A percentile compares a stretch with the other conserved stretches of the same genome.
These are phyloP conservation scores for Eutypa lata DNA, from an alignment of 2,329 filamentous ascomycete species.

Conservation along the genomic window DNA sequence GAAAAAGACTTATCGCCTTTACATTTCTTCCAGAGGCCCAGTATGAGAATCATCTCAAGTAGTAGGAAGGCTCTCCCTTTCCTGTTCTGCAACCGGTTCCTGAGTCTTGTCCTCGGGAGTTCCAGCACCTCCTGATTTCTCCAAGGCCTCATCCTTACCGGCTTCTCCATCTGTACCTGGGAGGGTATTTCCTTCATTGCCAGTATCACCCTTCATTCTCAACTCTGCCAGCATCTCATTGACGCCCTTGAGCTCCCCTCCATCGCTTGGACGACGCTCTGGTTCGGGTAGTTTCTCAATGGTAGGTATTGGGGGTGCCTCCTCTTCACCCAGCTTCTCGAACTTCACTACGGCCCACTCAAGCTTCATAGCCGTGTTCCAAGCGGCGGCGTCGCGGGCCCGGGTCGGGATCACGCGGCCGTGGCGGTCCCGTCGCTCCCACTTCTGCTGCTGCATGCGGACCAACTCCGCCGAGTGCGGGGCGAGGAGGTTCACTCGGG, in stretches of 20 bases:
- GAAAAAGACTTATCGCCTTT: too few relatives aligned
- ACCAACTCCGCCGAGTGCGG: slow-evolving; percentile 22
- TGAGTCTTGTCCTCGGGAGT: background rate
- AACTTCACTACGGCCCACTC: slow-evolving; percentile 27
- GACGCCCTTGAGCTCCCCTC: slow-evolving; percentile 4
- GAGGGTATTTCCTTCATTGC: background rate
- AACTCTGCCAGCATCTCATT: slow-evolving; percentile 15
- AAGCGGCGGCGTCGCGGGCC: slow-evolving; percentile 6
- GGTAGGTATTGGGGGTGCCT: slow-evolving; percentile 11
- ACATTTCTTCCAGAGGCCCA: too few relatives aligned
- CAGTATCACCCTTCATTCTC: slow-evolving; percentile 5
- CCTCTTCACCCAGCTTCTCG: slow-evolving; percentile 7
- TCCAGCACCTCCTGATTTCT: background rate
- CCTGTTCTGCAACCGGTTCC: background rate
- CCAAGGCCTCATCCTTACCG: background rate
- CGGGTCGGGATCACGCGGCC: slow-evolving; percentile 9
- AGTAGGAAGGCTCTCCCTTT: background rate
- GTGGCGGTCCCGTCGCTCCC: slow-evolving; percentile 19
- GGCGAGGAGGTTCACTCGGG: slow-evolving; percentile 19
- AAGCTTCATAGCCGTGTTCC: slow-evolving; percentile 6
- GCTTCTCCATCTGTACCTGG: background rate
- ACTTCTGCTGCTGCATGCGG: slow-evolving; percentile 24
- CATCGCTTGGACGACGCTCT: background rate
- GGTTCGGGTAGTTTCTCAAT: slow-evolving; percentile 16
- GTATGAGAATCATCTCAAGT: too few relatives aligned